phyloP scores from a whole-genome alignment of 495 filamentous ascomycete genomes.

The Penicillium macrosclerotiorum region DNA sequence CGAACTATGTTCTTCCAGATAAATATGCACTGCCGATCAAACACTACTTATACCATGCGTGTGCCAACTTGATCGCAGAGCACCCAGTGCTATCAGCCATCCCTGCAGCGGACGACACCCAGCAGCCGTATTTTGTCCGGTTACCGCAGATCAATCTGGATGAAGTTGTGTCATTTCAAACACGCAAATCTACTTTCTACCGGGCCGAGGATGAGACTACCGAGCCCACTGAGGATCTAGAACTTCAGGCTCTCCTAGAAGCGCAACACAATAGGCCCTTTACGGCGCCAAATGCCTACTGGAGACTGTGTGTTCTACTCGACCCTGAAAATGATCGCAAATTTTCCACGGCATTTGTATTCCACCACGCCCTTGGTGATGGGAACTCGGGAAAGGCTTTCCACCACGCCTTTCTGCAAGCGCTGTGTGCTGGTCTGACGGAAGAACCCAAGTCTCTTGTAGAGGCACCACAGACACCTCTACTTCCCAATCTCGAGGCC shows the following conservation, averaged over 20 bases:
- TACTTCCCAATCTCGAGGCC: constrained; percentile 31
- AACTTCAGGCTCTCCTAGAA: constrained; percentile 35
- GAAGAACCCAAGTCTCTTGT: constrained; percentile 24
- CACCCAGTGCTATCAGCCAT: constrained; percentile 46
- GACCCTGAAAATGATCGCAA: constrained; percentile 14
- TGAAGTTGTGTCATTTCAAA: constrained; percentile 30
- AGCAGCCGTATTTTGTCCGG: constrained; percentile 44
- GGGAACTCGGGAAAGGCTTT: constrained; percentile 37
- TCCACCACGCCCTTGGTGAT: constrained; percentile 37
- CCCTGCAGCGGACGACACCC: constrained; percentile 37
- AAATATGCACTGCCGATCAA: constrained; percentile 28
- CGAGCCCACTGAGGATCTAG: constrained; percentile 23
- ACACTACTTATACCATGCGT: constrained; percentile 36
- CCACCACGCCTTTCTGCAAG: constrained; percentile 30
- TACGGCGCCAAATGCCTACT: constrained; percentile 30
- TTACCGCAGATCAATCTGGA: constrained; percentile 41
- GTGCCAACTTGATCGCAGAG: constrained; percentile 33
- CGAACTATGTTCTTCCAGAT: constrained; percentile 34
- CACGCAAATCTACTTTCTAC: constrained; percentile 13
- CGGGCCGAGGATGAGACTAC: not conserved
- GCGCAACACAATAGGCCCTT: constrained; percentile 38
- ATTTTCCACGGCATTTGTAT: constrained; percentile 39
- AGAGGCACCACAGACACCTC: constrained; percentile 23
- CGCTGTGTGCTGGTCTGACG: constrained; percentile 12
- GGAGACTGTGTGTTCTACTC: constrained; percentile 37